These are phyloP conservation scores for Tylopilus subfusipes DNA, from an alignment of 768 basidiomycete genomes.

Conservation along the genomic window DNA sequence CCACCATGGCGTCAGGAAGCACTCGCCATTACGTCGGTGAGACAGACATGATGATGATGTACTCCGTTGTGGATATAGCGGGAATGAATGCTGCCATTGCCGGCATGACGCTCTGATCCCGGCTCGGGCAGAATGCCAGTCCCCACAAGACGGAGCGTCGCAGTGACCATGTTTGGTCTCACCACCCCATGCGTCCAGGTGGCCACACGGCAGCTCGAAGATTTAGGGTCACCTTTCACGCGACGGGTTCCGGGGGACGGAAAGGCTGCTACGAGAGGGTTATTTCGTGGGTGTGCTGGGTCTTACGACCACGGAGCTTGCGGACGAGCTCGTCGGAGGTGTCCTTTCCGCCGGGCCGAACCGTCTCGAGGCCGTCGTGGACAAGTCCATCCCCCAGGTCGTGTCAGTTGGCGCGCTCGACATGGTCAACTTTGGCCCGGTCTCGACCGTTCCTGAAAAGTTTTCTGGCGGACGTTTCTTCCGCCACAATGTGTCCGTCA, in stretches of 20 bases:
- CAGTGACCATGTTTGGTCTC: slow-evolving; percentile 30
- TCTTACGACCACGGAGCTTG: slow-evolving; percentile 34
- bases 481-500: slow-evolving; percentile 28
- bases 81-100: slow-evolving; percentile 31
- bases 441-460: slow-evolving; percentile 19
- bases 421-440: slow-evolving; percentile 34
- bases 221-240: slow-evolving; percentile 25
- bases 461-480: slow-evolving; percentile 18
- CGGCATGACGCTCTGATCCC: slow-evolving; percentile 21
- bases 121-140: neutral
- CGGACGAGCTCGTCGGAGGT: slow-evolving; percentile 31
- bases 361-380: slow-evolving; percentile 26
- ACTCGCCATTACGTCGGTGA: slow-evolving; percentile 27
- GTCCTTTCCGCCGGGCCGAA: slow-evolving; percentile 26
- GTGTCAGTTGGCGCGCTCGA: slow-evolving; percentile 33
- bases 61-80: slow-evolving; percentile 29
- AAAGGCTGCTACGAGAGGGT: slow-evolving; percentile 24
- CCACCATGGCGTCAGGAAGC: slow-evolving; percentile 33
- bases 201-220: slow-evolving; percentile 22
- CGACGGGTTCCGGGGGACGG: slow-evolving; percentile 31
- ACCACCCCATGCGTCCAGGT: slow-evolving; percentile 20
- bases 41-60: slow-evolving; percentile 32
- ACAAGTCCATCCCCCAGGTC: slow-evolving; percentile 24
- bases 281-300: slow-evolving; percentile 28
- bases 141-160: slow-evolving; percentile 7